Percentiles rank a stretch among this genome's conserved stretches.
These are phyloP conservation scores for Leccinum longicurvipes DNA, from an alignment of 768 basidiomycete species.

Conservation along the genomic window DNA sequence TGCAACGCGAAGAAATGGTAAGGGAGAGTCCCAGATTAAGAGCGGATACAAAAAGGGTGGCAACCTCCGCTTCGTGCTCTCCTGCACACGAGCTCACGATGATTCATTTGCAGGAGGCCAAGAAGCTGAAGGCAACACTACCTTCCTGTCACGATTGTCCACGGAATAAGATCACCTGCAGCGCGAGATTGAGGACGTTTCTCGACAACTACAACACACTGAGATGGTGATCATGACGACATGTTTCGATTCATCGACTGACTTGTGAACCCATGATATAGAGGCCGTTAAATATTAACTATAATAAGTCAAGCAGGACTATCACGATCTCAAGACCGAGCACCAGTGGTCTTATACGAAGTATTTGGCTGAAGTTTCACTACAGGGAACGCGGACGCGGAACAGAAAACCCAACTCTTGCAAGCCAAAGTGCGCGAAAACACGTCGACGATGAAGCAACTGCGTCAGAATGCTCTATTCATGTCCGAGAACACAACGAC, in stretches of 20 bases:
- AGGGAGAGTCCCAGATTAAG: conserved; percentile 46
- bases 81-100: conserved; percentile 1
- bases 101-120: conserved; percentile 53
- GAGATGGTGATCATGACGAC: conserved; percentile 50
- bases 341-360: conserved; percentile 32
- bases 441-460: conserved; percentile 62
- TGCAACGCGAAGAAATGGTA: conserved; percentile 55
- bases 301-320: conserved; percentile 68
- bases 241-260: neutral
- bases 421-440: conserved; percentile 70
- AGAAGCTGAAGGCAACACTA: conserved; percentile 58
- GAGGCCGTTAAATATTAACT: conserved; percentile 69
- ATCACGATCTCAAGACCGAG: conserved; percentile 68
- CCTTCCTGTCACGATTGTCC: too few species aligned
- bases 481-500: conserved; percentile 67
- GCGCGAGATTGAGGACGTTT: conserved; percentile 62
- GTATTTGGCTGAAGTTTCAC: neutral
- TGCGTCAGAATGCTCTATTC: conserved; percentile 70
- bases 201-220: conserved; percentile 63
- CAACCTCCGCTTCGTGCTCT: neutral
- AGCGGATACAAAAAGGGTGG: conserved; percentile 55
- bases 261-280: conserved; percentile 58
- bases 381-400: conserved; percentile 60
- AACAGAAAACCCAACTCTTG: conserved; percentile 70
- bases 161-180: conserved; percentile 61